phyloP scores from a whole-genome alignment of 2,329 filamentous ascomycete genomes.

The Ceratocystis albifundus region DNA sequence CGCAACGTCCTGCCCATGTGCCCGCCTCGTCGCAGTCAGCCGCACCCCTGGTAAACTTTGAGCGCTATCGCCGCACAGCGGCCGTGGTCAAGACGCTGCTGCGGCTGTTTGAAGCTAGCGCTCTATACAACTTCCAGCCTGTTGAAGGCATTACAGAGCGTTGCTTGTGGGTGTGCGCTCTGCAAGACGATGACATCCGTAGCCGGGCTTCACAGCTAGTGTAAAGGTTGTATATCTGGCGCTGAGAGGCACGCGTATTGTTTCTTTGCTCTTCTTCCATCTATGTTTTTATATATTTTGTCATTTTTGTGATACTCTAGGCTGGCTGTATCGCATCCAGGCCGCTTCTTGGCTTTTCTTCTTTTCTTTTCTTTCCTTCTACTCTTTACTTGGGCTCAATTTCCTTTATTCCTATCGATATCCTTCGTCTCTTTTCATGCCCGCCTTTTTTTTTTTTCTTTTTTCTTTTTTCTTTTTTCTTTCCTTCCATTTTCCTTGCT shows the following conservation, averaged over 20 bases:
- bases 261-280: neutral
- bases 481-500: neutral
- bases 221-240: constrained; percentile 25
- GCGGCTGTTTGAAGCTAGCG: constrained; percentile 66
- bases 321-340: neutral
- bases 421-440: neutral
- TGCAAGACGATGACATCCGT: constrained; percentile 64
- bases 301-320: constrained; percentile 9
- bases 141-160: constrained; percentile 67
- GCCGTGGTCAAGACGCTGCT: constrained; percentile 68
- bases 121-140: constrained; percentile 60
- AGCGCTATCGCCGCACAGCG: constrained; percentile 64
- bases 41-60: constrained; percentile 68
- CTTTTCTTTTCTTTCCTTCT: neutral
- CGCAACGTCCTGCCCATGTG: constrained; percentile 65
- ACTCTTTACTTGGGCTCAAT: neutral
- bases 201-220: constrained; percentile 42
- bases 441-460: neutral
- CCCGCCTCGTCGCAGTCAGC: constrained; percentile 49
- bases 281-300: constrained; percentile 6
- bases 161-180: constrained; percentile 73
- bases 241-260: neutral
- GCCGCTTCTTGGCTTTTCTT: neutral
- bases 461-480: neutral
- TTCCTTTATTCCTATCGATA: neutral